These are phyloP conservation scores for Podaxis sp. DNA, from an alignment of 768 basidiomycete genomes.

Conservation along the genomic window DNA sequence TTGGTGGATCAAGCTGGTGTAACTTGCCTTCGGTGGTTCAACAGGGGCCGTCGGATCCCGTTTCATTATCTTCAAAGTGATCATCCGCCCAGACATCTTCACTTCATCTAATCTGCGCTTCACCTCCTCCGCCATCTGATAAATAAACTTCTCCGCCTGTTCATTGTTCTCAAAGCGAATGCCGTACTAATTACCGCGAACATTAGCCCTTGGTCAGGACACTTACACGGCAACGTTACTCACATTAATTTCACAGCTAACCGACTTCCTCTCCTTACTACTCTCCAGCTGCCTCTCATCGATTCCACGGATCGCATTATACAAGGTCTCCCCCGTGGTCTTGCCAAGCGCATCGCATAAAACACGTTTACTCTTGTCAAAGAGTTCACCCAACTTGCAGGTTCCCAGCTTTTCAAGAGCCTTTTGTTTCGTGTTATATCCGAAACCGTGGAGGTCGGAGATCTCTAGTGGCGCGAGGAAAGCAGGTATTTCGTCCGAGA, in stretches of 20 bases:
- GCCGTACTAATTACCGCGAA: constrained; percentile 65
- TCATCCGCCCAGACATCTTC: constrained; percentile 65
- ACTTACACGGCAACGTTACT: constrained; percentile 28
- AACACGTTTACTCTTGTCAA: constrained; percentile 57
- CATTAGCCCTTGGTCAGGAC: neutral
- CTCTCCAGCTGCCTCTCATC: constrained; percentile 80
- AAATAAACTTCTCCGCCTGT: constrained; percentile 79
- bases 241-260: constrained; percentile 95
- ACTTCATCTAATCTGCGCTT: constrained; percentile 66
- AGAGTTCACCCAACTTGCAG: constrained; percentile 67
- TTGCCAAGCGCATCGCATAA: constrained; percentile 79
- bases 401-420: constrained; percentile 77
- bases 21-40: constrained; percentile 83
- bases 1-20: neutral
- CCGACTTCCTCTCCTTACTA: constrained; percentile 85
- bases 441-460: constrained; percentile 86
- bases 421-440: constrained; percentile 72
- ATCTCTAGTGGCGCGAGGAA: constrained; percentile 73
- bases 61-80: constrained; percentile 89
- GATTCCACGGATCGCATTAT: constrained; percentile 79
- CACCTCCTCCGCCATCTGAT: constrained; percentile 77
- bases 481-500: constrained; percentile 45
- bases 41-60: constrained; percentile 83
- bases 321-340: constrained; percentile 80
- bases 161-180: constrained; percentile 86